A percentile compares a stretch with the other conserved stretches of the same genome.
phyloP scores from a whole-genome alignment of 371 early-diverging fungal species.

The Coemansia sp. region DNA sequence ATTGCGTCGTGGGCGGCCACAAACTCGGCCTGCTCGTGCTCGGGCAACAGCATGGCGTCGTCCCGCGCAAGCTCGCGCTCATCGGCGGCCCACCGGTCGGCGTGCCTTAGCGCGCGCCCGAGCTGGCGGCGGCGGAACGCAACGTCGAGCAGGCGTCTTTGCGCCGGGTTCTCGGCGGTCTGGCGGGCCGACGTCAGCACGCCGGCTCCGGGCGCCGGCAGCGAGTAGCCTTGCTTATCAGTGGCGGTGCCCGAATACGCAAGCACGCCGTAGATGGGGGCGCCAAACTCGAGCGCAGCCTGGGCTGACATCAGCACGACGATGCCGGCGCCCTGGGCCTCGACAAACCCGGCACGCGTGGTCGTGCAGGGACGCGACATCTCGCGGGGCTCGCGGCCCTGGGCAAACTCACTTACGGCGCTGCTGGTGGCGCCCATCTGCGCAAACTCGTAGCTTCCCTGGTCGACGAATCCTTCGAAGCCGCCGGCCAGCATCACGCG shows the following conservation, averaged over 20 bases:
- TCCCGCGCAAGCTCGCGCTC: constrained; percentile 4
- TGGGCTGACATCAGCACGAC: constrained; percentile 89
- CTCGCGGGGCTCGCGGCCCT: constrained; percentile 85
- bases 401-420: constrained; percentile 79
- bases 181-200: constrained; percentile 91
- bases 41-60: background rate
- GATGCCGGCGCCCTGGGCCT: constrained; percentile 91
- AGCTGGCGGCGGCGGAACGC: constrained; percentile 87
- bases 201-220: constrained; percentile 95
- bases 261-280: constrained; percentile 91
- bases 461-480: constrained; percentile 92
- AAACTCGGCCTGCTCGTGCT: background rate
- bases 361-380: constrained; percentile 92
- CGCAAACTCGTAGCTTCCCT: constrained; percentile 93
- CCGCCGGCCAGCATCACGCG: constrained; percentile 94
- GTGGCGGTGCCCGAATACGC: constrained; percentile 90
- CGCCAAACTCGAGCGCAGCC: constrained; percentile 90
- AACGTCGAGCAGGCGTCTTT: constrained; percentile 79
- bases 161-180: constrained; percentile 58
- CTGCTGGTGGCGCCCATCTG: constrained; percentile 96
- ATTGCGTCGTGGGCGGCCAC: background rate
- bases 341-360: constrained; percentile 95
- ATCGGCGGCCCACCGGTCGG: constrained; percentile 79
- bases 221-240: constrained; percentile 90
- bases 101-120: constrained; percentile 70